Base-by-base conservation (phyloP, 495 filamentous ascomycete genomes). In the Penicillium cinerascens region DNA sequence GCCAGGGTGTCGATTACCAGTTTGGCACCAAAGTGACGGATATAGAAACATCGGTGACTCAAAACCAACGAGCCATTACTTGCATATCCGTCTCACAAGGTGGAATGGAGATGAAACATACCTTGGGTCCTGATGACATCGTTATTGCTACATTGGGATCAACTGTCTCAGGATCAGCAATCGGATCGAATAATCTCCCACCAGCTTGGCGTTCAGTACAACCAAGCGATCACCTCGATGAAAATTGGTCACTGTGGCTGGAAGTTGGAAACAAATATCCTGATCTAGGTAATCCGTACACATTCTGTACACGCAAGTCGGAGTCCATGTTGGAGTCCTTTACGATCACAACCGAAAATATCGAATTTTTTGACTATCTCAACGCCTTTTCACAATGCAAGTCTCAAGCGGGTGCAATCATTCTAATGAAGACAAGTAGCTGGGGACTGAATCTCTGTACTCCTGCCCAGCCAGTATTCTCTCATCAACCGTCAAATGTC, bases 1-100 rank as follows among this genome's bases (percentile, higher is more conserved):
- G 54, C 3, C 56, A 61, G 16, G 71, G 71, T 2, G 75, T 78
- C n/a, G 69, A 76, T 40, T 78, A 77, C 49, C 68, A 45, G 10
- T 72, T 68, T 47, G 40, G 67, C 45, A 70, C 66, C 27, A 71
- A 48, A 17, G 60, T 73, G 20, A 61, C 39, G 8, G 54, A 69
- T 29, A 61, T 71, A 42, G 44, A 59, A 38, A 65, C 62, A 11
- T 58, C 56, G 3, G 23, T 49, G 7, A 10, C 37, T 26, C 9
- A 49, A 27, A 43, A 61, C 38, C 51, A 35, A 11, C 27, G 25
- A 33, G 43, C 11, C 10, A 42, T 54, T 20, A 42, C 37, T 2
- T 17, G 26, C 2, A 8, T 58, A n/a, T 11, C 15, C 11, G 2
- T 58, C 18, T 11, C 40, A 13, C 37, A 56, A 1, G 44, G 59